A percentile compares a stretch with the other conserved stretches of the same genome.
Evolutionary conservation across 2,329 filamentous ascomycete species (phyloP).

Genomic region (Juglanconis sp.): DNA sequence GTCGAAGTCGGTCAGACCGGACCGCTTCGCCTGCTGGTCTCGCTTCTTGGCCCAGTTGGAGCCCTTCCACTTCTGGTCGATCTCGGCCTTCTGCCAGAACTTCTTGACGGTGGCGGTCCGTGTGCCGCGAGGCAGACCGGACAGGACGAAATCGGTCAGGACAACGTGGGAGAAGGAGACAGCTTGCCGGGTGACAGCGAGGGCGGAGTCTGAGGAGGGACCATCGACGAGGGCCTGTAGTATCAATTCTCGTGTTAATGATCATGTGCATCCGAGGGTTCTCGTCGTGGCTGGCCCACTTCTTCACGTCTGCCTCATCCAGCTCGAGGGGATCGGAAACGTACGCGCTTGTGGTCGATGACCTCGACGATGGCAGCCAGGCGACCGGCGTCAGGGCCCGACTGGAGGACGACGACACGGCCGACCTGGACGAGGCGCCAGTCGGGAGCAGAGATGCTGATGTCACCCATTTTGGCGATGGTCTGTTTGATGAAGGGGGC

Average conservation of each 20-base stretch:
- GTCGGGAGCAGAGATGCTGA: slow-evolving; percentile 75
- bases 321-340: slow-evolving; percentile 41
- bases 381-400: slow-evolving; percentile 77
- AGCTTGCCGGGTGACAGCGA: slow-evolving; percentile 82
- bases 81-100: slow-evolving; percentile 85
- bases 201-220: slow-evolving; percentile 76
- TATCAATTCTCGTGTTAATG: slow-evolving; percentile 25
- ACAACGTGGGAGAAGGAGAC: slow-evolving; percentile 78
- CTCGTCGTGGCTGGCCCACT: neutral
- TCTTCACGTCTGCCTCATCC: slow-evolving; percentile 9
- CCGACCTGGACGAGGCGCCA: slow-evolving; percentile 99
- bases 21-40: slow-evolving; percentile 79
- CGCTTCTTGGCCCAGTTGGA: slow-evolving; percentile 94
- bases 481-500: slow-evolving; percentile 40
- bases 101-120: slow-evolving; percentile 81
- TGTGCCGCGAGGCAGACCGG: slow-evolving; percentile 79
- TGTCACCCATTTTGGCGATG: slow-evolving; percentile 75
- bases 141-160: slow-evolving; percentile 85
- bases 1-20: slow-evolving; percentile 95
- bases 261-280: slow-evolving; percentile 18
- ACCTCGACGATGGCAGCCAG: slow-evolving; percentile 97
- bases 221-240: slow-evolving; percentile 90
- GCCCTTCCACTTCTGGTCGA: slow-evolving; percentile 90
- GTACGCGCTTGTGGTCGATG: slow-evolving; percentile 99
- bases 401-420: slow-evolving; percentile 90